Percentiles rank a stretch among this genome's conserved stretches.
Evolutionary conservation across 2,329 filamentous ascomycete species (phyloP).

Genomic region (Apiospora sp.): DNA sequence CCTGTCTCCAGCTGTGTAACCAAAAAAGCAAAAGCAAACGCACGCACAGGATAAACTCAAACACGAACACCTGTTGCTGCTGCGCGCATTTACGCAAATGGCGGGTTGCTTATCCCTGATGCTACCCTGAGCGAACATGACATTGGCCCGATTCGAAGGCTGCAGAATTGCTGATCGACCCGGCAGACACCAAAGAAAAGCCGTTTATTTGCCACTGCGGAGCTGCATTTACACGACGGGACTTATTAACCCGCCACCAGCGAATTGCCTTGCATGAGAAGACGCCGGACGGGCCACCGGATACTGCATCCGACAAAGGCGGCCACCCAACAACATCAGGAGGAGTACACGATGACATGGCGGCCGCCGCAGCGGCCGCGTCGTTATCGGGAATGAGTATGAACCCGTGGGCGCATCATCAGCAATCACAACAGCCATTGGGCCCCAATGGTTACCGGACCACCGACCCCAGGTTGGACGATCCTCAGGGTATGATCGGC

Average conservation of each 20-base stretch:
- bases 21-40: background rate
- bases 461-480: conserved; percentile 11
- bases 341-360: conserved; percentile 39
- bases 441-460: conserved; percentile 14
- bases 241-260: conserved; percentile 54
- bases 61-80: background rate
- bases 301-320: conserved; percentile 40
- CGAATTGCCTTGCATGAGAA: conserved; percentile 47
- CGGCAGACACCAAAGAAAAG: conserved; percentile 56
- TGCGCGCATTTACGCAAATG: conserved; percentile 18
- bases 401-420: conserved; percentile 37
- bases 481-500: conserved; percentile 21
- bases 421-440: conserved; percentile 24
- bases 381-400: conserved; percentile 45
- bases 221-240: conserved; percentile 53
- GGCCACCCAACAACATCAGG: conserved; percentile 33
- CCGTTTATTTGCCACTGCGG: conserved; percentile 54
- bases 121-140: conserved; percentile 12
- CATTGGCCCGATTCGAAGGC: conserved; percentile 2
- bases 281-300: conserved; percentile 36
- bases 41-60: background rate
- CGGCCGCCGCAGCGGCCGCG: conserved; percentile 39
- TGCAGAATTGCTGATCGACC: conserved; percentile 8
- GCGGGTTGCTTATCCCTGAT: conserved; percentile 16
- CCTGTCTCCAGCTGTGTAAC: background rate